A percentile compares a stretch with the other conserved stretches of the same genome.
These are phyloP conservation scores for Flaveria brownii DNA, from an alignment of 129 eudicot species.

Conservation along the genomic window DNA sequence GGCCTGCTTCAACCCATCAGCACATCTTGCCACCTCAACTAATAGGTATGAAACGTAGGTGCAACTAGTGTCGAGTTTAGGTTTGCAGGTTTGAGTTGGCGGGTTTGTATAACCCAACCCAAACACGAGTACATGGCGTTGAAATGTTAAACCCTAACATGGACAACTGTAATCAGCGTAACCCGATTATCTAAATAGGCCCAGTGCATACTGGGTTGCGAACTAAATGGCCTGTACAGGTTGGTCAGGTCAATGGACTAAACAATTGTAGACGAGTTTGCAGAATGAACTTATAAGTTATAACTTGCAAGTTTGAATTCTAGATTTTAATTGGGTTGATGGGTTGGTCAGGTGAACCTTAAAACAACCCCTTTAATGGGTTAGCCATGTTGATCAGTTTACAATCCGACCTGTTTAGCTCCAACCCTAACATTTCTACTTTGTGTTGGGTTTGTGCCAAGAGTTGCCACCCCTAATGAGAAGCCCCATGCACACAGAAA, in stretches of 20 bases:
- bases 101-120: conserved; percentile 1
- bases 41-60: not conserved
- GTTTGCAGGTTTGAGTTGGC: not conserved
- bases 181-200: not conserved
- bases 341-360: not conserved
- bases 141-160: not conserved
- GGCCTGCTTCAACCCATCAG: not conserved
- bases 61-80: not conserved
- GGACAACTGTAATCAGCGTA: not conserved
- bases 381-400: not conserved
- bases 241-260: not conserved
- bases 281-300: not conserved
- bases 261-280: not conserved
- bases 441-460: not conserved
- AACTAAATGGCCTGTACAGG: not conserved
- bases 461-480: not conserved
- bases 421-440: not conserved
- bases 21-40: conserved; percentile 8
- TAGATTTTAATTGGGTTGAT: not conserved
- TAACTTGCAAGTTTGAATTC: not conserved
- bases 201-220: not conserved
- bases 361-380: not conserved
- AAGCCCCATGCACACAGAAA: not conserved
- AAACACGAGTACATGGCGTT: not conserved
- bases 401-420: not conserved